Evolutionary conservation across 192 early-diverging fungal genomes (phyloP), one percentile per base, ranked within the genome.

Genomic region (Chytriomyces hyalinus): DNA sequence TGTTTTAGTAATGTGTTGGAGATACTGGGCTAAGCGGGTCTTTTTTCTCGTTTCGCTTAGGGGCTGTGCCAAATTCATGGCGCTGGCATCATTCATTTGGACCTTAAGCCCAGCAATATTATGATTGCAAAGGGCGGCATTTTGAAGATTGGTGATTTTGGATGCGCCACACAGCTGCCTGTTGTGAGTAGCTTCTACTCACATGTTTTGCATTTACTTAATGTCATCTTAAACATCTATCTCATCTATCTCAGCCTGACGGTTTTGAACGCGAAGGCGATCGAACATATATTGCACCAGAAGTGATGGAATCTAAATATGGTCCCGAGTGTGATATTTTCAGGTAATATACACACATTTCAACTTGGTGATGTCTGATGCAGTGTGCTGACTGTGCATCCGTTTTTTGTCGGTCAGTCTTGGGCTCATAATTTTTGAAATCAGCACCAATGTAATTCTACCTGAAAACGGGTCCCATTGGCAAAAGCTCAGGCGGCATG

Each of bases 91-190:
- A 87, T 92, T n/a, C 96, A 98, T 83, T 79, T 97, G 70, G 95
- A 97, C 80, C 76, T 98, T 70, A 98, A 97, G 77, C 95, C 96
- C 0, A 91, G 87, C 17, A 97, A 97, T 83, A 90, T 98, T 28
- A 82, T 97, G 59, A 88, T 96, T 70, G 78, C 73, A 45, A 57
- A 26, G 17, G 10, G n/a, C n/a, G 68, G 92, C 28, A 78, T 81
- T 49, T 83, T 97, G 11, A 95, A 95, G 79, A 91, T 97, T 74
- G 94, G 90, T 2, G 96, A 98, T 84, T 98, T 96, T 92, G 96
- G 96, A 6, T 83, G 92, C 11, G 94, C 97, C 0, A 81, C 90
- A 17, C 51, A 75, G 22, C 81, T 84, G 36, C 92, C 92, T 7
- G 82, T 91, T 61, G 91, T 88, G 76, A 75, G 82, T 76, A 20